phyloP scores from a whole-genome alignment of 371 early-diverging fungal species.

The Circinella umbellata region DNA sequence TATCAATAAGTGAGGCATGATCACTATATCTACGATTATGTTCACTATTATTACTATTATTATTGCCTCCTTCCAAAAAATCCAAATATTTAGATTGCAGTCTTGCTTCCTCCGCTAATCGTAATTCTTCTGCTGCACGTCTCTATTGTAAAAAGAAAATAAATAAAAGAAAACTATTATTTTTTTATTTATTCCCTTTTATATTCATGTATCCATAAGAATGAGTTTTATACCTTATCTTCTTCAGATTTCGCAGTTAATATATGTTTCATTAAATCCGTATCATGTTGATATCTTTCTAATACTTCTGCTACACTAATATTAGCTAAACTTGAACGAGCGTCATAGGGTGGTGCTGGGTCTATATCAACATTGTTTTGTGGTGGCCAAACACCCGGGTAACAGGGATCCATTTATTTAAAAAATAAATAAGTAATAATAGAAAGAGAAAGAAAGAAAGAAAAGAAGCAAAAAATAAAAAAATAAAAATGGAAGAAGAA shows the following conservation, averaged over 20 bases:
- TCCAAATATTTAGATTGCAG: conserved; percentile 49
- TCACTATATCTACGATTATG: conserved; percentile 31
- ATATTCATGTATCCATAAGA: too few species aligned
- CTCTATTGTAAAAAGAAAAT: conserved; percentile 22
- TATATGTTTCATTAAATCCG: conserved; percentile 55
- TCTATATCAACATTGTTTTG: background rate
- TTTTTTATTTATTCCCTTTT: too few species aligned
- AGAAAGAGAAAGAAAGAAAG: conserved; percentile 14
- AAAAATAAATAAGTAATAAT: too few species aligned
- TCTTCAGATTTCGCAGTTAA: conserved; percentile 59
- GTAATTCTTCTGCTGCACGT: conserved; percentile 52
- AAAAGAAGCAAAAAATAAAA: background rate
- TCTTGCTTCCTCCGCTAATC: conserved; percentile 48
- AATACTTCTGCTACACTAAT: conserved; percentile 53
- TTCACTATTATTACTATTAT: conserved; percentile 4
- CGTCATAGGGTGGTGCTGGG: conserved; percentile 14
- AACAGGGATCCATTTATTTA: conserved; percentile 5
- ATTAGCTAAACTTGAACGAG: conserved; percentile 33
- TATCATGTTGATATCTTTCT: conserved; percentile 51
- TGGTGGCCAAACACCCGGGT: conserved; percentile 11
- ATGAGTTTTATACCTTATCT: conserved; percentile 39
- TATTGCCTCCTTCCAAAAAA: conserved; percentile 24
- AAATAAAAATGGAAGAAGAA: too few species aligned
- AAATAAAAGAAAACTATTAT: too few species aligned
- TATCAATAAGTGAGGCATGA: conserved; percentile 33